phyloP scores from a whole-genome alignment of 2,329 filamentous ascomycete genomes.

The Hypomyces perniciosus region DNA sequence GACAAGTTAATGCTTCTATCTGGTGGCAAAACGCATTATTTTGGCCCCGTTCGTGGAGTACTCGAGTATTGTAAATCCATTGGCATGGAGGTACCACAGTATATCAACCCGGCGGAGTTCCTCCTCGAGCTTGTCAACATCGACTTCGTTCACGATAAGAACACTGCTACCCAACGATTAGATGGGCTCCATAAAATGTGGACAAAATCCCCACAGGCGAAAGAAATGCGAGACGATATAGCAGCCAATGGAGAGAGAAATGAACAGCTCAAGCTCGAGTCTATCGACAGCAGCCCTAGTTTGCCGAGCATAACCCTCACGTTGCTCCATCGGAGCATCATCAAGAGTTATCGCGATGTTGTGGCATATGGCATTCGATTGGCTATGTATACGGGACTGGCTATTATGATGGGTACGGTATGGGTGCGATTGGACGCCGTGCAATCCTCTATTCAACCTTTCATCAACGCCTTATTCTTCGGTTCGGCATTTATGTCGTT shows the following conservation, averaged over 20 bases:
- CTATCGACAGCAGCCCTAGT: constrained; percentile 33
- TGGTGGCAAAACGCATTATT: constrained; percentile 64
- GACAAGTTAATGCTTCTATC: constrained; percentile 74
- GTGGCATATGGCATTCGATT: constrained; percentile 78
- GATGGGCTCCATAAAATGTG: constrained; percentile 22
- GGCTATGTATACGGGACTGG: constrained; percentile 70
- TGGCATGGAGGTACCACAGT: constrained; percentile 57
- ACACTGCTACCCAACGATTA: constrained; percentile 34
- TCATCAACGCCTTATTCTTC: constrained; percentile 78
- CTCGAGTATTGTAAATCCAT: constrained; percentile 57
- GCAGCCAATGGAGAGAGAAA: constrained; percentile 24
- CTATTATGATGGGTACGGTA: constrained; percentile 83
- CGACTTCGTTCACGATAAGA: constrained; percentile 56
- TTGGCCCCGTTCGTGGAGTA: constrained; percentile 55
- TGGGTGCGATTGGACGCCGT: constrained; percentile 66
- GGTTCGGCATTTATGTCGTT: constrained; percentile 71
- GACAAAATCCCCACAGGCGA: constrained; percentile 19
- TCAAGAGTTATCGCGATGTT: constrained; percentile 80
- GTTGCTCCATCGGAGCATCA: constrained; percentile 69
- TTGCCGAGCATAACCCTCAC: constrained; percentile 49
- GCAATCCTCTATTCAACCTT: constrained; percentile 71
- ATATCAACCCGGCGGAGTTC: constrained; percentile 76
- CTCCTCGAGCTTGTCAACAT: constrained; percentile 73
- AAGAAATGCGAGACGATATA: constrained; percentile 19
- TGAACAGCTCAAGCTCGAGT: constrained; percentile 7